Conservation (phyloP, 1,139 yeast species). For the Magnusiomyces paraingens region DNA sequence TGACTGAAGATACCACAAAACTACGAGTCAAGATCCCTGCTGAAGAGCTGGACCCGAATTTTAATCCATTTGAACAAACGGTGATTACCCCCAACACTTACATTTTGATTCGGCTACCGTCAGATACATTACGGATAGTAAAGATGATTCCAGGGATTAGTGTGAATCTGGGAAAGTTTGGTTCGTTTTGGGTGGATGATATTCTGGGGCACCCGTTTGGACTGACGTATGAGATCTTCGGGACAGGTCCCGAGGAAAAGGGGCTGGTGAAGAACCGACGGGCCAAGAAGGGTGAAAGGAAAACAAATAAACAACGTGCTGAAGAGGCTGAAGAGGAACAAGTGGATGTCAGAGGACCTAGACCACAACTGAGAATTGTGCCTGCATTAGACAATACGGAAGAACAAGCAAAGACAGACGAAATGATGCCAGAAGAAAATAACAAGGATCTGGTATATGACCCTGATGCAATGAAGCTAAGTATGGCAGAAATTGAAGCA, state of each 20-base stretch:
- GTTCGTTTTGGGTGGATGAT: conserved; percentile 67
- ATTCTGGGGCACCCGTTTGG: conserved; percentile 82
- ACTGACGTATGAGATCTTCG: conserved; percentile 77
- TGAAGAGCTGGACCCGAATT: conserved; percentile 2
- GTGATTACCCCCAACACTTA: conserved; percentile 44
- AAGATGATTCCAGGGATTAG: conserved; percentile 53
- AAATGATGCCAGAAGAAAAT: conserved; percentile 36
- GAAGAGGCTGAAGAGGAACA: conserved; percentile 27
- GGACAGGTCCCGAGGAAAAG: conserved; percentile 32
- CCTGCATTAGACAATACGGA: conserved; percentile 13
- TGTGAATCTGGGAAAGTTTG: conserved; percentile 83
- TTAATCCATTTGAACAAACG: conserved; percentile 12
- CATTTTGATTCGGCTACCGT: conserved; percentile 71
- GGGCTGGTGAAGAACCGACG: conserved; percentile 12
- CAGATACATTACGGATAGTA: conserved; percentile 67
- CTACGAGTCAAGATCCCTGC: background rate
- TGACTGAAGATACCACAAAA: background rate
- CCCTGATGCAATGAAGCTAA: conserved; percentile 63
- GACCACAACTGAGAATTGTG: conserved; percentile 22
- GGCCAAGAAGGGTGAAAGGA: conserved; percentile 30
- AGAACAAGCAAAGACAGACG: conserved; percentile 29
- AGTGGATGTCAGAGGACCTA: background rate
- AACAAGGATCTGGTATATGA: conserved; percentile 76
- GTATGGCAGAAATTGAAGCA: conserved; percentile 70
- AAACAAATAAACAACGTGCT: conserved; percentile 20